These are phyloP conservation scores for Pichia paraexigua DNA, from an alignment of 805 yeast genomes.

Conservation along the genomic window DNA sequence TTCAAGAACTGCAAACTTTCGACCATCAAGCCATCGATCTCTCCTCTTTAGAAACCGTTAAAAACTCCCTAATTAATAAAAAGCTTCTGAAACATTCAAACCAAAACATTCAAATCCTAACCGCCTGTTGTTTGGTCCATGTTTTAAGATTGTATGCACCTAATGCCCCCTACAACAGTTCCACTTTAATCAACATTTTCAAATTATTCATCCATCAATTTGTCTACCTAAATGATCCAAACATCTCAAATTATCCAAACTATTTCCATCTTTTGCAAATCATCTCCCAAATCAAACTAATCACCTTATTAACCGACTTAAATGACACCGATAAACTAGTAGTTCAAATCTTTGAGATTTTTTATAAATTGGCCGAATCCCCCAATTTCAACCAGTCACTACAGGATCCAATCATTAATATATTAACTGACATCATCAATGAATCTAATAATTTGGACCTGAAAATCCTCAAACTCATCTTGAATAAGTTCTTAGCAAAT, in stretches of 20 bases:
- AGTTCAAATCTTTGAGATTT: conserved; percentile 47
- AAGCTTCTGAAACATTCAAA: conserved; percentile 57
- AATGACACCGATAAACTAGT: conserved; percentile 52
- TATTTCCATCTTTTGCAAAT: conserved; percentile 58
- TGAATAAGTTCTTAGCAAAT: conserved; percentile 50
- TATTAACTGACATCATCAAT: conserved; percentile 65
- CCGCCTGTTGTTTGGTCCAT: conserved; percentile 70
- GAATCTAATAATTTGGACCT: conserved; percentile 62
- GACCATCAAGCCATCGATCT: conserved; percentile 55
- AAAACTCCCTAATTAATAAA: conserved; percentile 45
- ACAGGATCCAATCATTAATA: conserved; percentile 57
- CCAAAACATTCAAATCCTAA: conserved; percentile 58
- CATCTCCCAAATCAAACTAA: conserved; percentile 65
- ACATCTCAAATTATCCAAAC: conserved; percentile 55
- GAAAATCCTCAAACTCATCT: conserved; percentile 50
- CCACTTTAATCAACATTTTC: conserved; percentile 57
- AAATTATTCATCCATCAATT: conserved; percentile 59
- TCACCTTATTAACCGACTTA: conserved; percentile 44
- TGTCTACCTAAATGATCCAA: conserved; percentile 38
- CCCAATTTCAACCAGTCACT: conserved; percentile 32
- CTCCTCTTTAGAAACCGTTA: conserved; percentile 35
- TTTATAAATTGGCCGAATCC: conserved; percentile 45
- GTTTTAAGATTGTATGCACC: conserved; percentile 76
- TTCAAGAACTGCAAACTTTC: conserved; percentile 53
- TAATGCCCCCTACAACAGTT: conserved; percentile 74